Conservation (phyloP, 75 land plant genomes). For the Sequoia sempervirens region DNA sequence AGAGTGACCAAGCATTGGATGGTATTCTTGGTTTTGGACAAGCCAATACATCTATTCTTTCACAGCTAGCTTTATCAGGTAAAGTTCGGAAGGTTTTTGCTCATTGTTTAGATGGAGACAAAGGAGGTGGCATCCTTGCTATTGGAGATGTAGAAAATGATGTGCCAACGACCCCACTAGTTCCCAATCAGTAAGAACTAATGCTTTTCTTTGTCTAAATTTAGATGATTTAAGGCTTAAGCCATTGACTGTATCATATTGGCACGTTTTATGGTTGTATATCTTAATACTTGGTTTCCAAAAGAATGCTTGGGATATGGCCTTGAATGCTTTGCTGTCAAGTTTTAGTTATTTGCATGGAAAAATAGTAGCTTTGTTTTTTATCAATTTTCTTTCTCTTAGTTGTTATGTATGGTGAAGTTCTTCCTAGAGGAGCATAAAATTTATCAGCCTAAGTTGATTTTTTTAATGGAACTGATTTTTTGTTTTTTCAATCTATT, state of each 20-base stretch:
- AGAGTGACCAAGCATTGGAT: conserved; percentile 66
- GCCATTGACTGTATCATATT: not conserved
- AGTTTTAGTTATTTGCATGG: not conserved
- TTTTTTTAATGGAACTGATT: not conserved
- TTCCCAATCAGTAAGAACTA: conserved; percentile 65
- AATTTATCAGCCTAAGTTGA: not conserved
- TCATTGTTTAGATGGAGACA: conserved; percentile 69
- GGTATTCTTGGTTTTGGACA: conserved; percentile 84
- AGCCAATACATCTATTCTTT: conserved; percentile 62
- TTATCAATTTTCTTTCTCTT: not conserved
- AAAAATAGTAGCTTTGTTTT: not conserved
- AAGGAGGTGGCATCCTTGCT: conserved; percentile 79
- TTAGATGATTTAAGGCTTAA: not conserved
- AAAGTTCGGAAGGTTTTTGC: conserved; percentile 64
- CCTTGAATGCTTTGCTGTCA: not conserved
- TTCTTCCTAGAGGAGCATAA: not conserved
- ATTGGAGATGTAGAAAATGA: conserved; percentile 67
- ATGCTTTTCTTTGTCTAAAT: not conserved
- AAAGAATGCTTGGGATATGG: not conserved
- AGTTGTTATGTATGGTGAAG: not conserved
- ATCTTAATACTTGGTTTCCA: not conserved
- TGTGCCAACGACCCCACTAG: conserved; percentile 59
- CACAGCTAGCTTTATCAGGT: conserved; percentile 64
- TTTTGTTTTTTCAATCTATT: not conserved
- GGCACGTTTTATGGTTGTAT: not conserved